A percentile compares a stretch with the other conserved stretches of the same genome.
phyloP scores from a whole-genome alignment of 2,329 filamentous ascomycete genomes.

The Chrysoporthe puriensis region DNA sequence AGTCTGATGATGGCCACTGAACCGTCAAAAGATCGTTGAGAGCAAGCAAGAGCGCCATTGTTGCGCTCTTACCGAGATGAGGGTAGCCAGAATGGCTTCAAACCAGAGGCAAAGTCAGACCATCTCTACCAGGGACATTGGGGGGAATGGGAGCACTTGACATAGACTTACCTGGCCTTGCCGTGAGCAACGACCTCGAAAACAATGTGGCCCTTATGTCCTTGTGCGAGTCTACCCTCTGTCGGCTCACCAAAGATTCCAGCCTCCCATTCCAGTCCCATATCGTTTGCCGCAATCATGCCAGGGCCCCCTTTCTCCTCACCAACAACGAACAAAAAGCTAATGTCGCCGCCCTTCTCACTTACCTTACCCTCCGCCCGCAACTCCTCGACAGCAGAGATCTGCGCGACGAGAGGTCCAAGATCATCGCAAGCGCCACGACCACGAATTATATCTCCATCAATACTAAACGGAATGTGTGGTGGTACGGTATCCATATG shows the following conservation, averaged over 20 bases:
- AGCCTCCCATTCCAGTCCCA: constrained; percentile 58
- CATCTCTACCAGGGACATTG: not conserved
- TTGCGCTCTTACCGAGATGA: constrained; percentile 40
- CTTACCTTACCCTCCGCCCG: constrained; percentile 36
- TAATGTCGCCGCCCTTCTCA: constrained; percentile 44
- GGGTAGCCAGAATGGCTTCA: constrained; percentile 43
- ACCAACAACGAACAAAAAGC: constrained; percentile 61
- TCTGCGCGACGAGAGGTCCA: constrained; percentile 54
- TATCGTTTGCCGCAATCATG: constrained; percentile 57
- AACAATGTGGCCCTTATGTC: constrained; percentile 71
- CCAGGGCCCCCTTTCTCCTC: constrained; percentile 71
- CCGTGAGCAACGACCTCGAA: constrained; percentile 64
- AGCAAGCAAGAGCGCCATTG: constrained; percentile 37
- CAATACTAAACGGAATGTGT: constrained; percentile 53
- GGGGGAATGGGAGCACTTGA: not conserved
- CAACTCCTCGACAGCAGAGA: constrained; percentile 54
- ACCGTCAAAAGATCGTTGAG: constrained; percentile 38
- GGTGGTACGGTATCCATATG: constrained; percentile 51
- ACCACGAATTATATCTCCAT: constrained; percentile 46
- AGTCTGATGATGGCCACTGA: constrained; percentile 40
- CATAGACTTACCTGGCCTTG: constrained; percentile 48
- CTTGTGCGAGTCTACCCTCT: constrained; percentile 68
- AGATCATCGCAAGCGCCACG: constrained; percentile 47
- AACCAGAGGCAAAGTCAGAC: not conserved
- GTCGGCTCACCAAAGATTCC: constrained; percentile 77